phyloP scores from a whole-genome alignment of 2,329 filamentous ascomycete species.

The Phialophora expanda region DNA sequence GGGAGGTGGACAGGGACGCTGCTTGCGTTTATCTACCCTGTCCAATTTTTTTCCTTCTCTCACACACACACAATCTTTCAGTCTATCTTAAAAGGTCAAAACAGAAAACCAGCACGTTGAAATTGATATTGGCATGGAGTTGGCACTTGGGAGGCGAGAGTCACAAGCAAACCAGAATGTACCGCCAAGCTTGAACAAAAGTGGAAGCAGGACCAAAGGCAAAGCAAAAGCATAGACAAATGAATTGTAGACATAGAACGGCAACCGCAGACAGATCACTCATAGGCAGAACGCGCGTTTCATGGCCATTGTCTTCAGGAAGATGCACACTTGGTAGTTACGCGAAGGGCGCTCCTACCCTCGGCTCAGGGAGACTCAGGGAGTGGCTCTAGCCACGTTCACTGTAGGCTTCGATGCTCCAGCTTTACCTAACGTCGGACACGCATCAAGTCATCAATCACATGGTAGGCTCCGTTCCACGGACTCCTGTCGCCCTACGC shows the following conservation, averaged over 20 bases:
- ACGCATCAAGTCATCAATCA: no score
- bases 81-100: not conserved
- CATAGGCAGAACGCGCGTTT: not conserved
- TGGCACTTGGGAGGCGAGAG: not conserved
- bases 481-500: no score
- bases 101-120: not conserved
- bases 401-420: no score
- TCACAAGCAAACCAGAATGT: conserved; percentile 6
- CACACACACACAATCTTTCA: not conserved
- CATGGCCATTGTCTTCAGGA: not conserved
- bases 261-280: not conserved
- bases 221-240: conserved; percentile 1
- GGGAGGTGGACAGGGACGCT: not conserved
- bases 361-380: no score
- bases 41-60: not conserved
- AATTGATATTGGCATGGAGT: not conserved
- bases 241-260: not conserved
- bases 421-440: no score
- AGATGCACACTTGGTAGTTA: not conserved
- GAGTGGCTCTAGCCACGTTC: no score
- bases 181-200: not conserved
- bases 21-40: not conserved
- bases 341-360: no score
- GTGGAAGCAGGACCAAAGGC: not conserved
- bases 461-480: no score